Conservation (phyloP, 192 early-diverging fungal genomes). For the Chytriomyces sp. region DNA sequence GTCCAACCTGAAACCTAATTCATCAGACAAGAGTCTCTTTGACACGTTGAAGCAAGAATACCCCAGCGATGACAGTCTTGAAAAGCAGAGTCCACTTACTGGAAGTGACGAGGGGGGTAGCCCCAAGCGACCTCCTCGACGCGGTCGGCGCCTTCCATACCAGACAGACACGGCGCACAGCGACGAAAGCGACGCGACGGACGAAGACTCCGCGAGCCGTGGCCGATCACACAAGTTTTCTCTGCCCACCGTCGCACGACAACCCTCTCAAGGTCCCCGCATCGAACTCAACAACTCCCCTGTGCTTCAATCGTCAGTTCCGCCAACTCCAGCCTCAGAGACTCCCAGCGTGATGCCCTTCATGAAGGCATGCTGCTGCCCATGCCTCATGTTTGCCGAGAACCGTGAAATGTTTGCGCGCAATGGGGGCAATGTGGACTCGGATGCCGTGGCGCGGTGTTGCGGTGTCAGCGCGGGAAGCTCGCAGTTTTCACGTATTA, state of each 20-base stretch:
- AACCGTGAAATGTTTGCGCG: conserved; percentile 19
- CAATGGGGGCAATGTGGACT: background rate
- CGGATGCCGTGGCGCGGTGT: background rate
- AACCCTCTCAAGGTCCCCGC: background rate
- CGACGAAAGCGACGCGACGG: background rate
- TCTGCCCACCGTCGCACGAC: background rate
- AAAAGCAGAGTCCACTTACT: background rate
- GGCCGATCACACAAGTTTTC: background rate
- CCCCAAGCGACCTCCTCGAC: too few relatives aligned
- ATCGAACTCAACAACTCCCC: background rate
- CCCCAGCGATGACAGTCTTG: background rate
- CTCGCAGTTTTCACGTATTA: background rate
- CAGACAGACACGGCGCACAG: background rate
- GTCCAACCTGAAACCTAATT: too few relatives aligned
- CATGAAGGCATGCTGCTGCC: background rate
- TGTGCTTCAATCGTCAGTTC: too few relatives aligned
- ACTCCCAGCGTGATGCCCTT: background rate
- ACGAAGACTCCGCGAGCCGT: background rate
- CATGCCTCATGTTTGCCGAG: conserved; percentile 13
- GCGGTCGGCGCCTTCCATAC: too few relatives aligned
- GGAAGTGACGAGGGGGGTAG: too few relatives aligned
- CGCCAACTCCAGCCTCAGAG: too few relatives aligned
- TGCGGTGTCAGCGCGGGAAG: background rate
- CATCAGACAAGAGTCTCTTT: too few relatives aligned
- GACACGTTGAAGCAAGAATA: too few relatives aligned